These are phyloP conservation scores for Zygoascus tannicola DNA, from an alignment of 805 yeast species.

Conservation along the genomic window DNA sequence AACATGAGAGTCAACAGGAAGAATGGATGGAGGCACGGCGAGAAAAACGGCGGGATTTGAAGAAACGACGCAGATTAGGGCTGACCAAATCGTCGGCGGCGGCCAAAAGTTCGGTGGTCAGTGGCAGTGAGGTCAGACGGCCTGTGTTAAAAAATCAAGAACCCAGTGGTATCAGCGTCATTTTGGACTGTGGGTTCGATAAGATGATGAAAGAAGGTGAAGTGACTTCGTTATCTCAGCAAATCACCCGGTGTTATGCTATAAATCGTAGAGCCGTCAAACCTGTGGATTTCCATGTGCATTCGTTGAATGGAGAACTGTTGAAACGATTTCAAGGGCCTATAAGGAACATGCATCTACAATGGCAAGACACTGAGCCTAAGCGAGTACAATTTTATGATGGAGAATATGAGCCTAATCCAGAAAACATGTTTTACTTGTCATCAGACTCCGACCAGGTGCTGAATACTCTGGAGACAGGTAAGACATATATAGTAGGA, in stretches of 20 bases:
- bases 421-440: conserved; percentile 46
- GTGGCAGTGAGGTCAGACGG: conserved; percentile 19
- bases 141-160: conserved; percentile 11
- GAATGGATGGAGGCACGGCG: conserved; percentile 45
- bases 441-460: conserved; percentile 81
- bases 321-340: conserved; percentile 58
- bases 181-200: conserved; percentile 89
- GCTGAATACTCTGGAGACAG: conserved; percentile 53
- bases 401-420: conserved; percentile 28
- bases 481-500: conserved; percentile 76
- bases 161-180: conserved; percentile 40
- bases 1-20: conserved; percentile 57
- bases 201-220: conserved; percentile 76
- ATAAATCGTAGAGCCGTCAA: conserved; percentile 55
- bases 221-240: conserved; percentile 60
- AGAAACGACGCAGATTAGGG: conserved; percentile 34
- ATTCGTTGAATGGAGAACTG: conserved; percentile 58
- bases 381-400: conserved; percentile 21
- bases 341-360: conserved; percentile 43
- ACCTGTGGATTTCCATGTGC: conserved; percentile 49
- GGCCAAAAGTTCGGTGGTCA: conserved; percentile 11
- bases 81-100: conserved; percentile 27
- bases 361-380: conserved; percentile 62
- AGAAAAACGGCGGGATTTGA: conserved; percentile 41
- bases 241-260: conserved; percentile 74